Base-by-base conservation (phyloP, 176 grass and related monocot genomes). In the Ensete glaucum region DNA sequence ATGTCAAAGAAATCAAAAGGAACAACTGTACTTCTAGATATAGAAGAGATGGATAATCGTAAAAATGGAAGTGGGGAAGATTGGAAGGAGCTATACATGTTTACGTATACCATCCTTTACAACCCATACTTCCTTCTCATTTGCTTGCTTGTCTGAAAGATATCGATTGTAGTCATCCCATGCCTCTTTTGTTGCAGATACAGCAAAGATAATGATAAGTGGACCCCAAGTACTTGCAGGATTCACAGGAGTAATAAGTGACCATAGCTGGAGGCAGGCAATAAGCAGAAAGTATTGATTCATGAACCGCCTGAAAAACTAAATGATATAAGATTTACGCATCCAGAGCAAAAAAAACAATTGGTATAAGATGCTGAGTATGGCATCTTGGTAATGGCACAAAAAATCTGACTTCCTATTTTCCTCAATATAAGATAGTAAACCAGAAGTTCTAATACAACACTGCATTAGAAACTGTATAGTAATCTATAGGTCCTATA, bases 161-260 rank as follows among this genome's bases (percentile, higher is more conserved):
- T 97, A 93, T 52, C 94, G 88, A 87, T 93, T 88, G 77, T 97
- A 93, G 80, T 97, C 94, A 88, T 97, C 94, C 88, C 88, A 97
- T 34, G 90, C 90, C 80, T 97, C 94, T 86, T 97, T 97, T 67
- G 89, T 81, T 64, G 94, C 94, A 55, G 94, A 97, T 80, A 97
- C 90, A 69, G 83, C 79, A 85, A 97, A 97, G 62, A 97, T 97
- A 78, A 97, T 72, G 69, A 86, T 76, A 79, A 97, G 88, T 55
- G 94, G 94, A 76, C 83, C 94, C 94, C 94, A 97, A 70, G 89
- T 92, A 69, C 87, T 97, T 75, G 77, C 87, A 54, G 94, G 94
- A 76, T 81, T 97, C 48, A 97, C 90, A 77, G 94, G 90, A 64
- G 94, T 90, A 78, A 97, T 93, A 73, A 51, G 57, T 71, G 88